Base-by-base conservation (phyloP, 257 asterid species). In the Rhazya stricta region DNA sequence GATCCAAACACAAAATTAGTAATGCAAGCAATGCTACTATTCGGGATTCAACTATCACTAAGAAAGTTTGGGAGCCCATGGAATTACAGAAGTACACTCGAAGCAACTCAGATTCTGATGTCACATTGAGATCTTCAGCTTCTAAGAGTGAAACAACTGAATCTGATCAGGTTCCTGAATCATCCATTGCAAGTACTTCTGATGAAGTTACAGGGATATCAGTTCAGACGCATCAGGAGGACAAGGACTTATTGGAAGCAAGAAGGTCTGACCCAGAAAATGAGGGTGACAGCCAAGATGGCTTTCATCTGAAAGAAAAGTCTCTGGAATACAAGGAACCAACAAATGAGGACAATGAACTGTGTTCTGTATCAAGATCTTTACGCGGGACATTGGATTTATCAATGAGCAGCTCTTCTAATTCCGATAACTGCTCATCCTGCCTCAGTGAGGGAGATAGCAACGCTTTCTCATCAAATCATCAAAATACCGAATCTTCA, bases 61-160 rank as follows among this genome's bases (percentile, higher is more conserved):
- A 87, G 88, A 91, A 91, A 86, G 96, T 91, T 68, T 95, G 99
- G 99, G 99, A 95, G 83, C 99, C 99, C 71, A 79, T 89, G 86
- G 97, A 90, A 81, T 86, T 91, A 36, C 92, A 83, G 69, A 94
- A 89, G 83, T 87, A 85, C 75, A 67, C 80, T 41, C 83, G 91
- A 42, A 88, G 97, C 84, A 85, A 88, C 82, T 88, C 91, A 6
- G 96, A 91, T 80, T 79, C 85, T 45, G 96, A 89, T 79, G 84
- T 88, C 76, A 91, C 94, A 77, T 79, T 81, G 82, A 89, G 86
- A 85, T 83, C 86, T 48, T 84, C 88, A 76, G 73, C 79, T 39
- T 77, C 82, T 68, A 86, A 85, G 79, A 81, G 80, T 65, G 96
- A 86, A 81, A 85, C 82, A 74, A 78, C 80, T 36, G 89, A 85